These are phyloP conservation scores for Calophaca sinica DNA, from an alignment of 306 rosid species.

Conservation along the genomic window DNA sequence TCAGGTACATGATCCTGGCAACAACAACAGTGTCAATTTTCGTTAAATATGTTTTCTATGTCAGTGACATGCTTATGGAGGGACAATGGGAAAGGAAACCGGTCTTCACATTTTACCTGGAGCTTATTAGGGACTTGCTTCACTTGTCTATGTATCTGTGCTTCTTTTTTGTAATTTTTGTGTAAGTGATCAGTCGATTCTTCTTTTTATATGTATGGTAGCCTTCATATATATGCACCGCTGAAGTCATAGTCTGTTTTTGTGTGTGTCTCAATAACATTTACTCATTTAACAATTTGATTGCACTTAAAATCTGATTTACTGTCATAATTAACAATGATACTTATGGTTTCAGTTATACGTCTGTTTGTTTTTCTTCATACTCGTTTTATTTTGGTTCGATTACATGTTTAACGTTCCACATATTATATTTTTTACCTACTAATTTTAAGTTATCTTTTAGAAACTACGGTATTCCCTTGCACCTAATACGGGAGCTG, in stretches of 20 bases:
- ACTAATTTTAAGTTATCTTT: conserved; percentile 45
- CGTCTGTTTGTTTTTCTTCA: conserved; percentile 18
- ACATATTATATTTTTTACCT: conserved; percentile 33
- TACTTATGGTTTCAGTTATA: not conserved
- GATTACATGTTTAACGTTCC: conserved; percentile 27
- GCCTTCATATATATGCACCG: conserved; percentile 14
- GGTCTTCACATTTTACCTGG: conserved; percentile 95
- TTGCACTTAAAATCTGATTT: conserved; percentile 30
- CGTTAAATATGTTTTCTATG: conserved; percentile 90
- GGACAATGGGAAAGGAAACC: conserved; percentile 99
- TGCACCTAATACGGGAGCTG: conserved; percentile 96
- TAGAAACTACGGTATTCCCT: conserved; percentile 93
- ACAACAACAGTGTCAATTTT: conserved; percentile 91
- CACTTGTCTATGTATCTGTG: conserved; percentile 96
- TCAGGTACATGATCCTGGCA: conserved; percentile 99
- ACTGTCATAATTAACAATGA: conserved; percentile 29
- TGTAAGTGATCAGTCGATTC: conserved; percentile 66
- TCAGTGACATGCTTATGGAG: conserved; percentile 94
- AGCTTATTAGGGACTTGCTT: conserved; percentile 93
- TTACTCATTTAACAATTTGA: not conserved
- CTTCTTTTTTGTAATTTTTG: conserved; percentile 93
- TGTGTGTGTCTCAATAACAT: not conserved
- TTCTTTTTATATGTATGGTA: conserved; percentile 29
- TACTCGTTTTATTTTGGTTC: conserved; percentile 29
- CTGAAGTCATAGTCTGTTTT: not conserved